Conservation (phyloP, 2,329 filamentous ascomycete species). For the Paecilomyces sp. region DNA sequence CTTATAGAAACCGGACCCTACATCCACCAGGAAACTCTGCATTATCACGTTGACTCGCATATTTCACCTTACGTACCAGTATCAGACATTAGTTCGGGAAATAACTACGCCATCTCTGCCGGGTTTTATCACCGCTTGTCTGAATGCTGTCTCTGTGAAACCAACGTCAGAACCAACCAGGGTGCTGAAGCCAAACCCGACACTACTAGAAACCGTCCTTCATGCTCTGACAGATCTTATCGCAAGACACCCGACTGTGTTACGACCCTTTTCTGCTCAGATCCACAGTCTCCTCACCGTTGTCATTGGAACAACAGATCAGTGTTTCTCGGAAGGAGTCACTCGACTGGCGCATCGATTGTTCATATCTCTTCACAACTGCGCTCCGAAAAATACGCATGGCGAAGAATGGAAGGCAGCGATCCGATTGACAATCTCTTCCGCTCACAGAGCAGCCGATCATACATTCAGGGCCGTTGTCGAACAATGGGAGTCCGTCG, state of each 20-base stretch:
- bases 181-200: slow-evolving; percentile 32
- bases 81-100: slow-evolving; percentile 76
- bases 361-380: slow-evolving; percentile 66
- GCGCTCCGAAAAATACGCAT: slow-evolving; percentile 70
- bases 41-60: slow-evolving; percentile 75
- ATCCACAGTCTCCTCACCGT: slow-evolving; percentile 54
- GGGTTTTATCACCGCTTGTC: slow-evolving; percentile 63
- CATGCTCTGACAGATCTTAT: slow-evolving; percentile 65
- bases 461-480: slow-evolving; percentile 69
- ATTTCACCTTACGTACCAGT: slow-evolving; percentile 73
- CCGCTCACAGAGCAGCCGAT: slow-evolving; percentile 65
- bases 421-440: slow-evolving; percentile 54
- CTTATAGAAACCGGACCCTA: slow-evolving; percentile 65
- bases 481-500: slow-evolving; percentile 71
- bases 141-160: slow-evolving; percentile 56
- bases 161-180: slow-evolving; percentile 25
- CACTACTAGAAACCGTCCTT: slow-evolving; percentile 60
- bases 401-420: slow-evolving; percentile 71
- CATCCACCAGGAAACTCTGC: slow-evolving; percentile 66
- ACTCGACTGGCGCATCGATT: slow-evolving; percentile 56
- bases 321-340: slow-evolving; percentile 48
- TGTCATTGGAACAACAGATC: slow-evolving; percentile 59
- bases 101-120: slow-evolving; percentile 79
- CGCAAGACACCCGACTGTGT: slow-evolving; percentile 73
- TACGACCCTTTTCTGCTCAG: slow-evolving; percentile 67